Evolutionary conservation across 106 monocot species (phyloP), one percentile per base, ranked within the genome.

Genomic region (Iris macrosiphon): DNA sequence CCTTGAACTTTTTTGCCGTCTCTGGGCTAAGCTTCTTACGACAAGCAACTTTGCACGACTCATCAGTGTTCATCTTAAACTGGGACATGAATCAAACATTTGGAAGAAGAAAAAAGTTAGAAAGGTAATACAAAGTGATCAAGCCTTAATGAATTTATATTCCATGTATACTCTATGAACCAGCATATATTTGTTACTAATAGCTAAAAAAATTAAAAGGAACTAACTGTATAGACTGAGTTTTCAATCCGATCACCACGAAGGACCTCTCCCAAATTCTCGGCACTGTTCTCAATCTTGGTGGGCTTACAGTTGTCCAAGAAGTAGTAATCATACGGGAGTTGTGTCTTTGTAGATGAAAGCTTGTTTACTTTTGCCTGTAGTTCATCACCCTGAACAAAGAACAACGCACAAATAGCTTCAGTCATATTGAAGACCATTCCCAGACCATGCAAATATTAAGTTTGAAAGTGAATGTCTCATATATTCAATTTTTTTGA

Each of bases 161-260:
- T n/a, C n/a, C n/a, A n/a, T n/a, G n/a, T n/a, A n/a, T n/a, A 65
- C n/a, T n/a, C n/a, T n/a, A n/a, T n/a, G n/a, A n/a, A n/a, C n/a
- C n/a, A n/a, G n/a, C n/a, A n/a, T n/a, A n/a, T n/a, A n/a, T n/a
- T n/a, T n/a, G n/a, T n/a, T n/a, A n/a, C n/a, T n/a, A n/a, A n/a
- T n/a, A n/a, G n/a, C n/a, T n/a, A n/a, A n/a, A n/a, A 59, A 18
- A 63, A 16, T 41, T 9, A 7, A 24, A 4, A 7, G 25, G 15
- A 22, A 61, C 73, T 71, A 35, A 87, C 86, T 10, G 49, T 39
- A 63, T 81, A 78, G 28, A 87, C 29, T 41, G 86, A 87, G 56
- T 87, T 87, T 45, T 87, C 86, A 67, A 87, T 87, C 15, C 86
- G 86, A 31, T 87, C 86, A 7, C 86, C 86, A 71, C 71, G 86